A percentile compares a stretch with the other conserved stretches of the same genome.
These are phyloP conservation scores for Linnemannia exigua DNA, from an alignment of 192 early-diverging fungal species.

Conservation along the genomic window DNA sequence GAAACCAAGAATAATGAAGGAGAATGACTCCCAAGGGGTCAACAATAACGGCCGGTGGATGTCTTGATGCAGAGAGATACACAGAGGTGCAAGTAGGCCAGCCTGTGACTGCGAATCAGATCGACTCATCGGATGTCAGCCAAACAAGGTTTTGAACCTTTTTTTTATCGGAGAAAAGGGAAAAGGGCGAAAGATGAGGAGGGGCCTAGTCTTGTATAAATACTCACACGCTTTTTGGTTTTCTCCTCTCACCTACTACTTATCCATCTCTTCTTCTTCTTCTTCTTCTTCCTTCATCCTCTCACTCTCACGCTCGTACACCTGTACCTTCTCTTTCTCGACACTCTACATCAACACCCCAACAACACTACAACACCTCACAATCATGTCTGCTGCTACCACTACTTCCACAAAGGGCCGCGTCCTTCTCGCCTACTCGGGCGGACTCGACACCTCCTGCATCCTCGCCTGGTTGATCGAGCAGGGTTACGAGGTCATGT, in stretches of 20 bases:
- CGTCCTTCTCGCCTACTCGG: slow-evolving; percentile 96
- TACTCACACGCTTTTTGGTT: neutral
- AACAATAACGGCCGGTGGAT: too few relatives aligned
- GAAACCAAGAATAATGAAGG: neutral
- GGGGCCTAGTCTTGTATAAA: neutral
- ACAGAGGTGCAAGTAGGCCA: too few relatives aligned
- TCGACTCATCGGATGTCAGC: slow-evolving; percentile 4
- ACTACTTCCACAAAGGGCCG: slow-evolving; percentile 81
- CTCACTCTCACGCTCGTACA: too few relatives aligned
- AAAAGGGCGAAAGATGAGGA: neutral
- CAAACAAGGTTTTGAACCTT: neutral
- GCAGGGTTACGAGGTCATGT: slow-evolving; percentile 96
- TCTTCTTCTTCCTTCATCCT: neutral
- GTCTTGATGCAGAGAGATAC: neutral
- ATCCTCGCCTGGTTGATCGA: slow-evolving; percentile 99
- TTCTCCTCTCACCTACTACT: neutral
- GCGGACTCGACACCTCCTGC: slow-evolving; percentile 99
- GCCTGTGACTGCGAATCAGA: slow-evolving; percentile 6
- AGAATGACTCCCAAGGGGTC: neutral
- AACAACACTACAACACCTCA: slow-evolving; percentile 1
- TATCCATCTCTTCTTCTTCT: neutral
- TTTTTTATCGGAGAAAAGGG: neutral
- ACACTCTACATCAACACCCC: neutral
- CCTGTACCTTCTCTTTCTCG: neutral
- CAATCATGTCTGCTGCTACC: slow-evolving; percentile 46